Base-by-base conservation (phyloP, 495 filamentous ascomycete genomes). In the Xylaria palmicola region DNA sequence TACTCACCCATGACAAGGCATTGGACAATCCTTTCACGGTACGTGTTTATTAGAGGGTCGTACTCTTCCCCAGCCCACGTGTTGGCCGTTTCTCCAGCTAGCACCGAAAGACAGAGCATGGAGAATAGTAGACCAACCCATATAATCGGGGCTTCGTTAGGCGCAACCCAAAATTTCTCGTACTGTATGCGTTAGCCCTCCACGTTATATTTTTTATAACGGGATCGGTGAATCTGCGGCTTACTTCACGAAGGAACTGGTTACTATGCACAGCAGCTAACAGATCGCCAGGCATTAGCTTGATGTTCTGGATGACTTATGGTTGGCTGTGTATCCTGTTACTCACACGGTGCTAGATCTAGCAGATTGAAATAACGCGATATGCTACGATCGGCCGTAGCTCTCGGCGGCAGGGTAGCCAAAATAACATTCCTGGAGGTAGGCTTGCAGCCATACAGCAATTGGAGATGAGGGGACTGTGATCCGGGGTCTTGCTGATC, bases 291-390 rank as follows among this genome's bases (percentile, higher is more conserved):
- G 12, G 6, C 15, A 24, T 55, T 3, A 55, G 51, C 51, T 41
- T 9, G 8, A 10, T 7, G 15, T 41, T 13, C 2, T 13, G 5
- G 22, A 24, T 5, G 30, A 39, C 6, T 9, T 36, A 9, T 3
- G 27, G 53, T 44, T 44, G 40, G 22, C 19, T 26, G 57, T 10
- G 3, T 20, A 6, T 12, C 13, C 8, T 40, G 15, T n/a, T 40
- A 54, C 51, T 54, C 36, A 55, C 61, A 57, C 53, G 66, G 57
- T 6, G 62, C 55, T 24, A 73, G 39, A 36, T 70, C 69, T 6
- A 67, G 30, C n/a, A 66, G 66, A 48, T 75, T 73, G 62, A 80
- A 76, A 64, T 77, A 77, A 52, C 63, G 60, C 48, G 71, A 71
- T 39, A 79, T 60, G 22, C 75, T 32, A 40, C 72, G 66, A 57